A percentile compares a stretch with the other conserved stretches of the same genome.
phyloP scores from a whole-genome alignment of 306 rosid species.

The Lagenaria siceraria region DNA sequence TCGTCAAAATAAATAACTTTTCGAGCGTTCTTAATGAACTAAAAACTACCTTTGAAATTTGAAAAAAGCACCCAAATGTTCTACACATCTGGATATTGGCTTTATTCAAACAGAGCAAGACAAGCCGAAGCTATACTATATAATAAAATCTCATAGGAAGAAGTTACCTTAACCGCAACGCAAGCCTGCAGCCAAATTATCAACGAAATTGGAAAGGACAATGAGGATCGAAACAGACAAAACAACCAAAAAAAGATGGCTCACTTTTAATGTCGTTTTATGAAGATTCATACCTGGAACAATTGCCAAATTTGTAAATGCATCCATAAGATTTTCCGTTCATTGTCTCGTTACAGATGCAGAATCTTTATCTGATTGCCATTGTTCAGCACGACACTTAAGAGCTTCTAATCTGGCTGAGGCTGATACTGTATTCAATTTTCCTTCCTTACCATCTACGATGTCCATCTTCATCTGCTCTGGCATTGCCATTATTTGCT shows the following conservation, averaged over 20 bases:
- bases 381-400: not conserved
- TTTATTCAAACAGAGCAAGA: not conserved
- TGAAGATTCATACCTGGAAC: not conserved
- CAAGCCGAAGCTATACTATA: not conserved
- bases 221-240: not conserved
- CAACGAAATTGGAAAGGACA: not conserved
- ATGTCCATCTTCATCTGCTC: constrained; percentile 4
- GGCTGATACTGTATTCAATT: not conserved
- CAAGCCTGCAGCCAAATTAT: not conserved
- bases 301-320: not conserved
- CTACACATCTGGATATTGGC: not conserved
- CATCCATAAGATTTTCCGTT: not conserved
- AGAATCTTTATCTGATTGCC: not conserved
- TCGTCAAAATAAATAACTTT: no score
- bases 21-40: no score
- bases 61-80: no score
- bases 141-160: not conserved
- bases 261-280: not conserved
- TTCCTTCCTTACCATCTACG: not conserved
- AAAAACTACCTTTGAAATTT: no score
- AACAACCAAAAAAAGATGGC: not conserved
- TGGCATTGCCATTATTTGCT: not conserved
- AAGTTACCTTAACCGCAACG: not conserved
- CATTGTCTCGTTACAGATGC: not conserved
- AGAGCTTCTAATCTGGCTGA: not conserved